A percentile compares a stretch with the other conserved stretches of the same genome.
These are phyloP conservation scores for Hyphopichia burtonii DNA, from an alignment of 1,139 yeast genomes.

Conservation along the genomic window DNA sequence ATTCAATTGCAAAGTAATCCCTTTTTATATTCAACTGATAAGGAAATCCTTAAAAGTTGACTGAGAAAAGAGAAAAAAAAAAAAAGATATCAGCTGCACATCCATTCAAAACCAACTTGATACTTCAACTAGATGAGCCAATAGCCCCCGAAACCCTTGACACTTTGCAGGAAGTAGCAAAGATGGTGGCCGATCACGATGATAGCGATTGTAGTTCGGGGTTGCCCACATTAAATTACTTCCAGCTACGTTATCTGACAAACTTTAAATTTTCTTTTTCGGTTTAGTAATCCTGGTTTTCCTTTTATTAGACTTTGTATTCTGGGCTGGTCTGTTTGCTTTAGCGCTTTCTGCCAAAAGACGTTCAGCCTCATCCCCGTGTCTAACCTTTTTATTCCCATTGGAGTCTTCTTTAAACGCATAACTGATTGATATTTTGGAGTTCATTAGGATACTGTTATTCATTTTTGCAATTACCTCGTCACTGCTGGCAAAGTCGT, in stretches of 20 bases:
- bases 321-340: slow-evolving; percentile 21
- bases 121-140: no score
- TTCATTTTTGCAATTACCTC: slow-evolving; percentile 68
- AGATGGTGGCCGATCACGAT: no score
- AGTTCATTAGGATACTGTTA: slow-evolving; percentile 68
- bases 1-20: no score
- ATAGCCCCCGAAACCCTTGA: no score
- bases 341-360: slow-evolving; percentile 68
- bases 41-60: no score
- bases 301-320: background rate
- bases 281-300: background rate
- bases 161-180: no score
- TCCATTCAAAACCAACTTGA: no score
- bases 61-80: background rate
- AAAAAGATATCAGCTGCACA: background rate
- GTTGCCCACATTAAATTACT: no score
- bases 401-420: slow-evolving; percentile 62
- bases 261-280: background rate
- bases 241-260: no score
- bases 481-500: slow-evolving; percentile 69
- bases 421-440: slow-evolving; percentile 59
- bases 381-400: slow-evolving; percentile 48
- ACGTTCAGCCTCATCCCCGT: slow-evolving; percentile 83
- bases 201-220: no score
- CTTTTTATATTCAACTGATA: no score